Evolutionary conservation across 768 basidiomycete species (phyloP), one percentile per base, ranked within the genome.

Genomic region (Holtermannia corniformis): DNA sequence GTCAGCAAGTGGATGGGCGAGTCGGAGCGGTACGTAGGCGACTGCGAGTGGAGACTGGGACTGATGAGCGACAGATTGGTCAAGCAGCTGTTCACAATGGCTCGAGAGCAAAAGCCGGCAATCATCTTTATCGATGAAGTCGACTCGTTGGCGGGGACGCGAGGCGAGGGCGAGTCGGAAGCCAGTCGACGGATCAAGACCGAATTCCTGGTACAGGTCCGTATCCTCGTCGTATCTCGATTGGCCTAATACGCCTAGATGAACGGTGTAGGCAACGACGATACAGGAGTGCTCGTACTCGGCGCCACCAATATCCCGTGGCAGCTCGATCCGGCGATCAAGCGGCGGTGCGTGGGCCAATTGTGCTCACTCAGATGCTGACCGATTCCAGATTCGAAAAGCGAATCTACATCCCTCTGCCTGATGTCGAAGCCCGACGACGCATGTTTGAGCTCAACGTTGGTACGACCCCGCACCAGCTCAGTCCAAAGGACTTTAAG

Each of bases 1-100:
- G 95, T 97, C 51, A 92, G 89, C 73, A 99, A 97, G 72, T 99
- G 95, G 95, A 95, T 97, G 76, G 95, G 95, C 54, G 95, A 99
- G 73, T 92, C 89, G 3, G 93, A 97, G 75, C 78, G 93, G 91
- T 87, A 56, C n/a, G n/a, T n/a, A 68, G 82, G 72, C 1, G 21
- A 3, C 50, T 24, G 12, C 10, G 23, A 3, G 5, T 26, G 5
- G 10, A 25, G 10, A 19, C 32, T 11, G 11, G 46, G 11, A 11
- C 25, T 23, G 20, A 16, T 50, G 49, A 16, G n/a, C 20, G 3
- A 10, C 53, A 93, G 91, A 68, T 78, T 96, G 47, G 95, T 99
- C 45, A 91, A 89, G 72, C 90, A 96, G 66, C 78, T 99, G 23
- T 99, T 99, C 67, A 82, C 87, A 64, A 86, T 99, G 77, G 95